A percentile compares a stretch with the other conserved stretches of the same genome.
These are phyloP conservation scores for Phytopythium mirpurense DNA, from an alignment of 352 stramenopile species.

Conservation along the genomic window DNA sequence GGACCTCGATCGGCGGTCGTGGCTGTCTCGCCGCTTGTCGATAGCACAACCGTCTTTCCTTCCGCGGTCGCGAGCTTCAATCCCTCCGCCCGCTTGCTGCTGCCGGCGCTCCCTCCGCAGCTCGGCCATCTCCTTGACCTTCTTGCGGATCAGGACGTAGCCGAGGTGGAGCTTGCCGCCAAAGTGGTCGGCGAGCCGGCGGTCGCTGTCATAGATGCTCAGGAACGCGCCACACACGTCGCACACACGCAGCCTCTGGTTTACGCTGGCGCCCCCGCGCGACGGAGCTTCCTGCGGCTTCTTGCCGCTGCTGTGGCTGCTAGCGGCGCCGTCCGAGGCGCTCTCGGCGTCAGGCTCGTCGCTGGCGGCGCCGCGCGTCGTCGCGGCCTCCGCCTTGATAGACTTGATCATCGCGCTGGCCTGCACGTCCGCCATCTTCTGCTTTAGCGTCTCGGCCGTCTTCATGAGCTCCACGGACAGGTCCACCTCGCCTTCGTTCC, in stretches of 20 bases:
- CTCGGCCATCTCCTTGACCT: conserved; percentile 69
- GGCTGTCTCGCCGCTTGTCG: background rate
- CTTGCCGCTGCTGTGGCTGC: background rate
- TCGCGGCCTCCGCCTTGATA: conserved; percentile 19
- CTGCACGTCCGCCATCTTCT: conserved; percentile 40
- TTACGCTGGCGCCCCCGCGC: conserved; percentile 35
- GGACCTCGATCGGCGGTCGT: background rate
- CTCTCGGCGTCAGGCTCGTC: background rate
- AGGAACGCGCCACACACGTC: conserved; percentile 90
- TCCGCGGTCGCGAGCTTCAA: background rate
- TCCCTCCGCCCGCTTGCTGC: conserved; percentile 4
- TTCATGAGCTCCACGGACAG: conserved; percentile 54
- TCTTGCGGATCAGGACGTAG: conserved; percentile 85
- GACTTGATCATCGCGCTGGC: conserved; percentile 36
- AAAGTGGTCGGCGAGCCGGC: conserved; percentile 87
- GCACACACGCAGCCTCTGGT: conserved; percentile 87
- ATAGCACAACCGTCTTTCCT: background rate
- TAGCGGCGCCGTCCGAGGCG: background rate
- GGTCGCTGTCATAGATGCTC: conserved; percentile 91
- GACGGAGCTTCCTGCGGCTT: background rate
- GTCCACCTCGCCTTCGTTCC: conserved; percentile 53
- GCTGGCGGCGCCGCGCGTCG: background rate
- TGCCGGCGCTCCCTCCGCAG: conserved; percentile 21
- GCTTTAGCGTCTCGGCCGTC: conserved; percentile 58
- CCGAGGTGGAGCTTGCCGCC: conserved; percentile 88